phyloP scores from a whole-genome alignment of 1,284 basidiomycete species.

The Apiotrichum gracile region DNA sequence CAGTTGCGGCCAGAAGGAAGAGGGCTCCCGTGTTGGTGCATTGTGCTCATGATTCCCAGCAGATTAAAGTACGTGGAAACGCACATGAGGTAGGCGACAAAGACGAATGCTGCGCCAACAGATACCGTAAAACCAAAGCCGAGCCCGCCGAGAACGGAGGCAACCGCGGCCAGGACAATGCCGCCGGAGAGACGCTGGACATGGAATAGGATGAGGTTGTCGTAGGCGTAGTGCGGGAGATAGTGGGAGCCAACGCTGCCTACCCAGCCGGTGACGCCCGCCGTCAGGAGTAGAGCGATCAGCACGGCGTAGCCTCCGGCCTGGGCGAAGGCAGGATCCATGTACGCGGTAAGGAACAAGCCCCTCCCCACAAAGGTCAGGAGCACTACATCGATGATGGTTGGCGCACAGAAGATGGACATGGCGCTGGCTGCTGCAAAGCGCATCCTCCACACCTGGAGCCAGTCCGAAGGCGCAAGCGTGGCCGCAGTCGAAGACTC shows the following conservation, averaged over 20 bases:
- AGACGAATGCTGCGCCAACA: conserved; percentile 3
- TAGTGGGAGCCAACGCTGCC: conserved; percentile 9
- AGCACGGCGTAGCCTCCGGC: conserved; percentile 7
- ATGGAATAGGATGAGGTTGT: conserved; percentile 10
- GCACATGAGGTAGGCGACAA: conserved; percentile 7
- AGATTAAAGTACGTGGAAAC: conserved; percentile 12
- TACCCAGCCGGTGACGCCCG: conserved; percentile 10
- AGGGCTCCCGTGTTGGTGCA: conserved; percentile 12
- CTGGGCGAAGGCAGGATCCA: conserved; percentile 2
- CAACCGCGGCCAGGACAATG: conserved; percentile 3
- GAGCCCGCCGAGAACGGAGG: background rate
- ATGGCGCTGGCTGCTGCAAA: conserved; percentile 7
- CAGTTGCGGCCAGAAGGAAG: conserved; percentile 9
- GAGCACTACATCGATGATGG: conserved; percentile 8
- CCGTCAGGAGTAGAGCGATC: conserved; percentile 3
- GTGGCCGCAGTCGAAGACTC: conserved; percentile 2
- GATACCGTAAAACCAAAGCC: background rate
- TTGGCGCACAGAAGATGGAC: conserved; percentile 9
- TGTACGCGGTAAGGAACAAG: conserved; percentile 11
- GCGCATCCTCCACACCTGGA: conserved; percentile 7
- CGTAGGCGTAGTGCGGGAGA: conserved; percentile 8
- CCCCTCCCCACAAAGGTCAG: conserved; percentile 10
- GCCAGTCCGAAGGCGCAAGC: conserved; percentile 2
- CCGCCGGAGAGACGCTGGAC: conserved; percentile 10
- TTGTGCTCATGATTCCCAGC: conserved; percentile 12